Conservation (phyloP, 75 land plant species). For the Selaginella tamariscina region DNA sequence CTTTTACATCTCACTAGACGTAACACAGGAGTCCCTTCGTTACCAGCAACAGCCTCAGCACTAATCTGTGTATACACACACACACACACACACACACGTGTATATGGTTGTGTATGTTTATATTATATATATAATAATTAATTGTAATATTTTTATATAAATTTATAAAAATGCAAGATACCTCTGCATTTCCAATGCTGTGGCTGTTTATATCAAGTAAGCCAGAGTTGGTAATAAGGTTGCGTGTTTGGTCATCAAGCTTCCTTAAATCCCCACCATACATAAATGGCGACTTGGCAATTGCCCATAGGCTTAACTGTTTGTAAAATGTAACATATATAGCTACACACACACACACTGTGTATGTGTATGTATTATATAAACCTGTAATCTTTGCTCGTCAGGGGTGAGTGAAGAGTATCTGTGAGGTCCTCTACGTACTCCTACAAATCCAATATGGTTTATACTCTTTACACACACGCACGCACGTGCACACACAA, state of each 20-base stretch:
- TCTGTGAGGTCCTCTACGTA: constrained; percentile 70
- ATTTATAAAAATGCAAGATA: constrained; percentile 5
- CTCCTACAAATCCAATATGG: no score
- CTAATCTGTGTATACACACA: no score
- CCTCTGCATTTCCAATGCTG: constrained; percentile 73
- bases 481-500: no score
- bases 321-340: neutral
- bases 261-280: constrained; percentile 85
- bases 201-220: constrained; percentile 66
- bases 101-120: no score
- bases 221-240: constrained; percentile 56
- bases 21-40: neutral
- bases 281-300: constrained; percentile 86
- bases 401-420: constrained; percentile 37
- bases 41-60: constrained; percentile 5
- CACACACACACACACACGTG: no score
- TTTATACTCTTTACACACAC: no score
- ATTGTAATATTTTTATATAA: neutral
- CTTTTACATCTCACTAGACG: neutral
- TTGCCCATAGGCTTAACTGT: constrained; percentile 91
- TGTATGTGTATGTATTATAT: no score
- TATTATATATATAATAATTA: no score
- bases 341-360: neutral
- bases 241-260: constrained; percentile 47
- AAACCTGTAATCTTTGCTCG: constrained; percentile 80